These are phyloP conservation scores for Eucalyptus caleyi DNA, from an alignment of 345 rosid genomes.

Conservation along the genomic window DNA sequence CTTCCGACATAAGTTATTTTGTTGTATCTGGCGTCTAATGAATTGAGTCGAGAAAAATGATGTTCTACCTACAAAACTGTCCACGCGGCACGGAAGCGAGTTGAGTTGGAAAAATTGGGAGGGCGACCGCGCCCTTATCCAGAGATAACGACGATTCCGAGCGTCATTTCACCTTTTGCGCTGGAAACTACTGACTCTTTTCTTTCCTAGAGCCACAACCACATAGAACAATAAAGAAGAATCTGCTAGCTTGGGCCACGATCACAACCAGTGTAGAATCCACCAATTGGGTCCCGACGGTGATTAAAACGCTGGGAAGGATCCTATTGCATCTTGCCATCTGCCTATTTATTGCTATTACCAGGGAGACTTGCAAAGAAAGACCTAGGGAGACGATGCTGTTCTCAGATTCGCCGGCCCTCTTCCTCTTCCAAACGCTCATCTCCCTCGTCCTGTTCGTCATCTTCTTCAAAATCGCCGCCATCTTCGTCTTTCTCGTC, in stretches of 20 bases:
- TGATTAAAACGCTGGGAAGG: neutral
- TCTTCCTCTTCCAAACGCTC: slow-evolving; percentile 9
- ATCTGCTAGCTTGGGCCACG: neutral
- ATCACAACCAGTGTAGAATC: neutral
- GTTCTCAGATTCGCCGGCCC: slow-evolving; percentile 1
- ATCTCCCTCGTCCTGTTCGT: slow-evolving; percentile 2
- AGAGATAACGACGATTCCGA: neutral
- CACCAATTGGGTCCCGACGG: neutral
- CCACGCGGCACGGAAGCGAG: neutral
- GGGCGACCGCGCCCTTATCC: neutral
- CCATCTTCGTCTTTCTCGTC: slow-evolving; percentile 3
- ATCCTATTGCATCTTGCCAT: accelerated
- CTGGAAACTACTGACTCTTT: neutral
- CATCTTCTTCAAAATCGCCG: neutral
- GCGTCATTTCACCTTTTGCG: neutral
- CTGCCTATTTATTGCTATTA: neutral
- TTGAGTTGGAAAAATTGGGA: neutral
- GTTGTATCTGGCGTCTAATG: accelerated
- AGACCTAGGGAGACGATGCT: neutral
- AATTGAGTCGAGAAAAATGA: neutral
- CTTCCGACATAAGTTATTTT: neutral
- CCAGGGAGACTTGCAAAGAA: neutral
- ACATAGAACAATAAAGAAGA: neutral
- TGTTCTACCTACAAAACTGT: neutral
- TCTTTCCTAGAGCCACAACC: neutral